Evolutionary conservation across 225 moss, liverwort and hornwort genomes (phyloP), one percentile per base, ranked within the genome.

Genomic region (Climacium dendroides): DNA sequence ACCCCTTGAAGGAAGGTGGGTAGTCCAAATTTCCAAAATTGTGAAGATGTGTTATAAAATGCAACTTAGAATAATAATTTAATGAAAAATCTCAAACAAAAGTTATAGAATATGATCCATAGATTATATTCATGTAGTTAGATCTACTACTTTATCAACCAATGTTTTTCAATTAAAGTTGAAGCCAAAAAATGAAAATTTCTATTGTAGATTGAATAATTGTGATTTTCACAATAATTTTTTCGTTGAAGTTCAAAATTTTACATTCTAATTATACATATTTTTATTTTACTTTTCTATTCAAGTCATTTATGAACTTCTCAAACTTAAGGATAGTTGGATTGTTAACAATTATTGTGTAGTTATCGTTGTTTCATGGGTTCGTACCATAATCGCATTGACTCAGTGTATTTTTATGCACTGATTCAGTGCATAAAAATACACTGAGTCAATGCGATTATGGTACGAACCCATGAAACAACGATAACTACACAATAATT

Each of bases 1-100:
- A 8, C 3, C 0, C 0, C 3, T 3, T 10, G 2, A 52, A 52
- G 1, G 22, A 52, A 2, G 0, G 0, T n/a, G 3, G 6, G 8
- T 30, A 30, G 12, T 48, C 2, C 1, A 5, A 0, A 52, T 35
- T 52, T 50, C 7, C 0, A 73, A 35, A 52, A 22, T 75, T 75
- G 3, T 75, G 1, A 75, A 34, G 13, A 22, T 34, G 13, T 34
- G 2, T 13, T 20, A 34, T 52, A 2, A 47, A 72, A 30, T 47
- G 6, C 2, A 73, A 30, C 2, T 30, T 30, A 18, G 10, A 73
- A 45, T 5, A 45, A 45, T 16, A 47, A 30, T 20, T 13, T 20
- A 1, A 20, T 50, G 20, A 20, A 1, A 13, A 32, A 0, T 8
- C 5, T 50, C 13, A 74, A 20, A 19, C 3, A 50, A 34, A 12